These are phyloP conservation scores for Ajuga chamaepitys DNA, from an alignment of 257 asterid species.

Conservation along the genomic window DNA sequence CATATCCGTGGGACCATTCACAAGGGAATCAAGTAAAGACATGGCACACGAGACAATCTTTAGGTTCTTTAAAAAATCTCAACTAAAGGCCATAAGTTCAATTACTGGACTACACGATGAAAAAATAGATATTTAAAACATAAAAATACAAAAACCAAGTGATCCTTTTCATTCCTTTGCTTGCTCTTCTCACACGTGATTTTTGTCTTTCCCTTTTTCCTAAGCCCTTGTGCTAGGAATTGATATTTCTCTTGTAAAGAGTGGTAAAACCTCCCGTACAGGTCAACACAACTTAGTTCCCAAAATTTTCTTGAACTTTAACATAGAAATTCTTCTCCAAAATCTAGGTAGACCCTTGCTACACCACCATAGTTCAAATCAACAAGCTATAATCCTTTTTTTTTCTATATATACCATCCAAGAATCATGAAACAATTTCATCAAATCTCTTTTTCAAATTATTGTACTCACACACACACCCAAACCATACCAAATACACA, in stretches of 20 bases:
- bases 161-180: neutral
- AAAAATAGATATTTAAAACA: neutral
- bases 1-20: neutral
- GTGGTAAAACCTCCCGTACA: neutral
- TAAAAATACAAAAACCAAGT: neutral
- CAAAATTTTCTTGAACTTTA: neutral
- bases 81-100: neutral
- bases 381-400: neutral
- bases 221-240: no score
- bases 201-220: neutral
- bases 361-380: neutral
- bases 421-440: constrained; percentile 7
- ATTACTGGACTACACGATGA: neutral
- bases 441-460: neutral
- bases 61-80: no score
- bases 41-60: no score
- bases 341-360: neutral
- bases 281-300: neutral
- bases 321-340: neutral
- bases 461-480: neutral
- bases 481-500: neutral
- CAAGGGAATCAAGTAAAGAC: no score
- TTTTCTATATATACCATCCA: constrained; percentile 20
- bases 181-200: neutral
- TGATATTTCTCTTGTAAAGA: neutral